A percentile compares a stretch with the other conserved stretches of the same genome.
These are phyloP conservation scores for Aspergillus sp. DNA, from an alignment of 2,329 filamentous ascomycete species.

Conservation along the genomic window DNA sequence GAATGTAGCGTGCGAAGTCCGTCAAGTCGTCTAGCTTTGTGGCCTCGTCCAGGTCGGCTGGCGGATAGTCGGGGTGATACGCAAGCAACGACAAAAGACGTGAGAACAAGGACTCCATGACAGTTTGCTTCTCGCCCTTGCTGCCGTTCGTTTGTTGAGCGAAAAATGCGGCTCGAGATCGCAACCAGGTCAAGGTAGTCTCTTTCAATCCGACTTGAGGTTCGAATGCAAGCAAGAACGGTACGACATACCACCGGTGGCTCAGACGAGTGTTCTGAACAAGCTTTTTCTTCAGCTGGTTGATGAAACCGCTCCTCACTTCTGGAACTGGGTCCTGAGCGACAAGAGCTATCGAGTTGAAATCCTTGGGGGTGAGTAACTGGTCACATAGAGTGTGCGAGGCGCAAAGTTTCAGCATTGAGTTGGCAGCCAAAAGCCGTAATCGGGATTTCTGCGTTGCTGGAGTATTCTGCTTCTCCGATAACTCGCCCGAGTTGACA, in stretches of 20 bases:
- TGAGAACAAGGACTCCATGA: constrained; percentile 80
- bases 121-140: constrained; percentile 55
- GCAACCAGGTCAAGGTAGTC: constrained; percentile 84
- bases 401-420: constrained; percentile 82
- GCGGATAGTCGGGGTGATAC: constrained; percentile 85
- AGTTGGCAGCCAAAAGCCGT: constrained; percentile 77
- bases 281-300: constrained; percentile 76
- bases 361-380: constrained; percentile 71
- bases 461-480: constrained; percentile 75
- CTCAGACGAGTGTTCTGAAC: constrained; percentile 69
- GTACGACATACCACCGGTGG: constrained; percentile 83
- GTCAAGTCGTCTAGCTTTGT: constrained; percentile 64
- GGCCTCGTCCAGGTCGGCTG: constrained; percentile 39
- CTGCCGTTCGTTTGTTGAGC: constrained; percentile 48
- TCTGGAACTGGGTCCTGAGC: constrained; percentile 75
- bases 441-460: constrained; percentile 78
- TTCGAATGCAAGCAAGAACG: constrained; percentile 92
- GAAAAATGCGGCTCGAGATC: constrained; percentile 74
- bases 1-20: constrained; percentile 84
- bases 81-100: constrained; percentile 85
- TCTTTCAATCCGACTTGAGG: constrained; percentile 74
- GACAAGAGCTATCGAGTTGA: constrained; percentile 80
- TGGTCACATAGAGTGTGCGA: constrained; percentile 74
- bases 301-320: constrained; percentile 79
- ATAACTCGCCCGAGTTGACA: constrained; percentile 76